A percentile compares a stretch with the other conserved stretches of the same genome.
phyloP scores from a whole-genome alignment of 169 alveolate species.

The Eimeria tenella region DNA sequence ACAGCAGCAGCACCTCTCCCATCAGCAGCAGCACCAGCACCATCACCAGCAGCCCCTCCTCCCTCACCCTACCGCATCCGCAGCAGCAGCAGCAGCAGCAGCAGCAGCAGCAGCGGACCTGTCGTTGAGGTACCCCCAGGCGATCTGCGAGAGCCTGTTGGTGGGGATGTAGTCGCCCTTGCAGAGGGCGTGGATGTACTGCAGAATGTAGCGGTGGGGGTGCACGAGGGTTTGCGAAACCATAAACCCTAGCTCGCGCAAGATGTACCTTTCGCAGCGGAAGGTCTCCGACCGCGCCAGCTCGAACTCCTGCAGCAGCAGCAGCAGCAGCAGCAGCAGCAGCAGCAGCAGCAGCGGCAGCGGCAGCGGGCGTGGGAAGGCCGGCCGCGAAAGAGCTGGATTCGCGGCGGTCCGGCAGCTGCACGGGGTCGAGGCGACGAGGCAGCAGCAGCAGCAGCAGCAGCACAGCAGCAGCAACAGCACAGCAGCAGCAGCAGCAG shows the following conservation, averaged over 20 bases:
- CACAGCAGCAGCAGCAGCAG: neutral
- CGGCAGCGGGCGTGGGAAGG: neutral
- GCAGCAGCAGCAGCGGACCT: conserved; percentile 82
- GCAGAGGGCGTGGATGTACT: conserved; percentile 90
- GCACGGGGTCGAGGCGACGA: no score
- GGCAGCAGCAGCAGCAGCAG: neutral
- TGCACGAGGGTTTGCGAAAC: conserved; percentile 86
- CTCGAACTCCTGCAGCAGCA: conserved; percentile 74
- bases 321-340: neutral
- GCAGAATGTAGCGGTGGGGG: conserved; percentile 90
- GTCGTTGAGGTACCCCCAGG: conserved; percentile 95
- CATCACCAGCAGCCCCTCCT: no score
- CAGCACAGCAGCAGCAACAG: neutral
- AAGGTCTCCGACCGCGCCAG: conserved; percentile 86
- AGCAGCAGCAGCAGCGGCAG: neutral
- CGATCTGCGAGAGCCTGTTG: conserved; percentile 88
- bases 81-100: conserved; percentile 32
- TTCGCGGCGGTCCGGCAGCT: no score
- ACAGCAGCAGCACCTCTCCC: neutral
- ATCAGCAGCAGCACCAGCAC: conserved; percentile 1
- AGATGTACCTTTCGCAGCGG: conserved; percentile 90
- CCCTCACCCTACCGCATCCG: no score
- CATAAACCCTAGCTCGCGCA: conserved; percentile 92
- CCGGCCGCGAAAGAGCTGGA: no score
- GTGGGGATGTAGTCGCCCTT: conserved; percentile 87